Evolutionary conservation across 2,329 filamentous ascomycete species (phyloP), one percentile per base, ranked within the genome.

Genomic region (Fusarium anguioides): DNA sequence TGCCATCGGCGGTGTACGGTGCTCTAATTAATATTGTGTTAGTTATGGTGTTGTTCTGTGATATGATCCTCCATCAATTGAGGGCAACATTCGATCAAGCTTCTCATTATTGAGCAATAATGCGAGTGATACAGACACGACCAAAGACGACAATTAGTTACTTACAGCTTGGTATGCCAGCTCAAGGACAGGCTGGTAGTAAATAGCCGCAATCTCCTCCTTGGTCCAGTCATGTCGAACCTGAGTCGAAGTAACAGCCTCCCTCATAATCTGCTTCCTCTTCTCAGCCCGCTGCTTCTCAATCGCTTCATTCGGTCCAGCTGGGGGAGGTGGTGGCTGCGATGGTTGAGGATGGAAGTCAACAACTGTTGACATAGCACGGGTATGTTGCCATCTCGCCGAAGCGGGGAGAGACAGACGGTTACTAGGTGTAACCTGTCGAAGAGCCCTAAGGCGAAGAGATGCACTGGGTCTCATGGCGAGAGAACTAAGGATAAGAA

Each of bases 1-100:
- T 97, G 94, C 82, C 96, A 96, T 72, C 91, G 90, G 42, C 93
- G 89, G 79, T 97, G 94, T 57, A 97, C 82, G 33, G 85, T 86
- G 68, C 87, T 89, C 93, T 96, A 68, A 29, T 73, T 68, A 50
- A 8, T 41, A 12, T 33, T 29, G 44, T 49, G 66, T 74, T 33
- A 71, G 64, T 59, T 35, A 46, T 48, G 42, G 35, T 48, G 37
- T 45, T 31, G 23, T 40, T 52, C 27, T 46, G 20, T 66, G 46
- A 60, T 54, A 49, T 27, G 14, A 46, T 37, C 31, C 51, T 18
- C 57, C 35, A 39, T 64, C 15, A 14, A 53, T 33, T 14, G 24
- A 36, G 15, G 4, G 21, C 3, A 40, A 21, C 12, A 35, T n/a
- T 23, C n/a, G 31, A 37, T 29, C 11, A 23, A 37, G 47, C 18